Percentiles rank a stretch among this genome's conserved stretches.
phyloP scores from a whole-genome alignment of 2,329 filamentous ascomycete species.

The Cladosporium sp. region DNA sequence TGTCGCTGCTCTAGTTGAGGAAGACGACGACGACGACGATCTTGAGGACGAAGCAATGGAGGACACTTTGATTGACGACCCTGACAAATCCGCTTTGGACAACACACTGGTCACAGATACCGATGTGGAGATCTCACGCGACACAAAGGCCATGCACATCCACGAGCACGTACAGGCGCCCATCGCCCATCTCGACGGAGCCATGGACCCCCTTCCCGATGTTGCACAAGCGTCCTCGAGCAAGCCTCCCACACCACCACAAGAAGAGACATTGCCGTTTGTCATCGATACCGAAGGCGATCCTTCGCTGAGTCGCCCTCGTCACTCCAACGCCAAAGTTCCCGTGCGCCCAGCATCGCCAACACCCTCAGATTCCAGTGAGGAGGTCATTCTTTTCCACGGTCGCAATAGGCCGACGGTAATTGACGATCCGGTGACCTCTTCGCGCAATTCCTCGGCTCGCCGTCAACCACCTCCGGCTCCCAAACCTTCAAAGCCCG shows the following conservation, averaged over 20 bases:
- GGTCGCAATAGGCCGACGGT: slow-evolving; percentile 46
- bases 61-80: slow-evolving; percentile 12
- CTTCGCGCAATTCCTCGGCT: slow-evolving; percentile 5
- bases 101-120: slow-evolving; percentile 34
- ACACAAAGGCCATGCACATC: slow-evolving; percentile 21
- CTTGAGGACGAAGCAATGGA: slow-evolving; percentile 14
- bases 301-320: slow-evolving; percentile 25
- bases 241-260: slow-evolving; percentile 17
- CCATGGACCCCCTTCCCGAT: slow-evolving; percentile 9
- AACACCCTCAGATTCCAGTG: slow-evolving; percentile 61
- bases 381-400: slow-evolving; percentile 70
- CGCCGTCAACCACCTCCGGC: background rate
- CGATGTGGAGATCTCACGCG: slow-evolving; percentile 34
- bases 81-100: slow-evolving; percentile 22
- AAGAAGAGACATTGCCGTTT: slow-evolving; percentile 27
- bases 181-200: slow-evolving; percentile 9
- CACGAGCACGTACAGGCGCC: slow-evolving; percentile 13
- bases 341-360: slow-evolving; percentile 41
- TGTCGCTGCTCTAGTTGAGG: slow-evolving; percentile 21
- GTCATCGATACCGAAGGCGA: slow-evolving; percentile 38
- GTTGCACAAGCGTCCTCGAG: slow-evolving; percentile 3
- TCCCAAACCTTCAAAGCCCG: background rate
- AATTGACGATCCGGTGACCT: slow-evolving; percentile 29
- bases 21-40: slow-evolving; percentile 29
- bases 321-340: slow-evolving; percentile 17